Conservation (phyloP, 1,284 basidiomycete genomes). For the Pisolithus thermaeus region DNA sequence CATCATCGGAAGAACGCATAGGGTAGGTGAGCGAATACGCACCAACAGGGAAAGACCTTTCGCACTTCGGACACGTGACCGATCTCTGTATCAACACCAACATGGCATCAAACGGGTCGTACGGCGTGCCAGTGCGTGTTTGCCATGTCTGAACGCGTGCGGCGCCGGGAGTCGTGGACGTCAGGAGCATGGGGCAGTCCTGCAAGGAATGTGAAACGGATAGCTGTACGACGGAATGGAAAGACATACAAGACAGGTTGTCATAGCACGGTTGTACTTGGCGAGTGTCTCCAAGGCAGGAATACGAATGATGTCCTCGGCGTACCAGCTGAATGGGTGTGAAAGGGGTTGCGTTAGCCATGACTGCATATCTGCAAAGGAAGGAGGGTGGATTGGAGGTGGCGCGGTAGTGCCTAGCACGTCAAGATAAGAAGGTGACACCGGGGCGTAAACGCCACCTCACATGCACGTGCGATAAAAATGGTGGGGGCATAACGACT, state of each 20-base stretch:
- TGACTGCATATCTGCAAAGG: background rate
- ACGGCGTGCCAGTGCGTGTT: slow-evolving; percentile 19
- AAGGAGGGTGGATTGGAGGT: too few relatives aligned
- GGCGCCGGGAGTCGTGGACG: slow-evolving; percentile 9
- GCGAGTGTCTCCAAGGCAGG: slow-evolving; percentile 13
- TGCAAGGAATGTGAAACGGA: background rate
- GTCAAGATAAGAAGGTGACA: background rate
- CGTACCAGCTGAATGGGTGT: slow-evolving; percentile 26
- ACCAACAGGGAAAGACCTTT: slow-evolving; percentile 12
- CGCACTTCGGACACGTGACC: slow-evolving; percentile 24
- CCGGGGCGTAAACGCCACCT: background rate
- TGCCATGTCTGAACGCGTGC: slow-evolving; percentile 20
- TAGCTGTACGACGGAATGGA: background rate
- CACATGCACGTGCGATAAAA: too few relatives aligned
- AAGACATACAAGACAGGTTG: slow-evolving; percentile 6
- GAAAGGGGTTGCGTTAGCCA: background rate
- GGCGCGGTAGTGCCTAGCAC: background rate
- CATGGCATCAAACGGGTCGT: slow-evolving; percentile 27
- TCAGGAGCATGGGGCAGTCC: slow-evolving; percentile 13
- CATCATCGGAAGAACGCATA: background rate
- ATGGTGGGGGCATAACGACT: too few relatives aligned
- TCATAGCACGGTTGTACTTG: slow-evolving; percentile 10
- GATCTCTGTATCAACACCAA: slow-evolving; percentile 11
- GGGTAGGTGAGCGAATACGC: background rate
- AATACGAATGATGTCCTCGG: slow-evolving; percentile 25